Evolutionary conservation across 2,329 filamentous ascomycete species (phyloP).

Genomic region (Orbilia javanica): DNA sequence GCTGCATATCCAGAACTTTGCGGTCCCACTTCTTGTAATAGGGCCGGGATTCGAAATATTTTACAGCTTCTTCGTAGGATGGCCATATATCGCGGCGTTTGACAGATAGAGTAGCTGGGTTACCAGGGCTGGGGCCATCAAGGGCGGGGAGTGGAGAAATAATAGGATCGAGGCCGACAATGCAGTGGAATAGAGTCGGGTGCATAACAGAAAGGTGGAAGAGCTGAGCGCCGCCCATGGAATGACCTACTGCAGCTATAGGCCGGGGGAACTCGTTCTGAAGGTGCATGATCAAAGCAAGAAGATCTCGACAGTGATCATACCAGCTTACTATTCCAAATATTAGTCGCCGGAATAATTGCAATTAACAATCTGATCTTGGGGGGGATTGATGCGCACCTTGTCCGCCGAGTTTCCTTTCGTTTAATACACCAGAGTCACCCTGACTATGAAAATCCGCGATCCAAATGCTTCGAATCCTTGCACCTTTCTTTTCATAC

Average conservation of each 20-base stretch:
- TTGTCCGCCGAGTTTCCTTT: conserved; percentile 82
- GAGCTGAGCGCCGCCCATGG: conserved; percentile 78
- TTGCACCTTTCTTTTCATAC: conserved; percentile 73
- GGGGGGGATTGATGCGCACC: conserved; percentile 71
- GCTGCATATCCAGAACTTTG: conserved; percentile 80
- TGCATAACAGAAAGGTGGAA: conserved; percentile 73
- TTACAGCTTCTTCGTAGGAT: conserved; percentile 76
- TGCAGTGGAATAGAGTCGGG: conserved; percentile 80
- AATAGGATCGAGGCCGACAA: conserved; percentile 88
- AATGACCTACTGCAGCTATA: conserved; percentile 86
- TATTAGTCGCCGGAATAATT: conserved; percentile 63
- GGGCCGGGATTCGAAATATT: conserved; percentile 75
- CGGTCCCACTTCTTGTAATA: conserved; percentile 88
- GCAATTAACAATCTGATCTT: neutral
- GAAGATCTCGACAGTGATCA: conserved; percentile 85
- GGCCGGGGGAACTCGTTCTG: conserved; percentile 82
- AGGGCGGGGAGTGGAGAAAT: conserved; percentile 69
- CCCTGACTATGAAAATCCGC: conserved; percentile 90
- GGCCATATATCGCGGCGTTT: conserved; percentile 85
- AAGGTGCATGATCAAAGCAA: conserved; percentile 87
- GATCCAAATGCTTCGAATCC: conserved; percentile 87
- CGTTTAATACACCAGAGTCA: conserved; percentile 81
- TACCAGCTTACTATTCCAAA: conserved; percentile 78
- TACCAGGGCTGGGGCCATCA: conserved; percentile 63
- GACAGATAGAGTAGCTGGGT: conserved; percentile 73